Evolutionary conservation across 2,329 filamentous ascomycete genomes (phyloP).

Genomic region (Trichoderma brevicompactum): DNA sequence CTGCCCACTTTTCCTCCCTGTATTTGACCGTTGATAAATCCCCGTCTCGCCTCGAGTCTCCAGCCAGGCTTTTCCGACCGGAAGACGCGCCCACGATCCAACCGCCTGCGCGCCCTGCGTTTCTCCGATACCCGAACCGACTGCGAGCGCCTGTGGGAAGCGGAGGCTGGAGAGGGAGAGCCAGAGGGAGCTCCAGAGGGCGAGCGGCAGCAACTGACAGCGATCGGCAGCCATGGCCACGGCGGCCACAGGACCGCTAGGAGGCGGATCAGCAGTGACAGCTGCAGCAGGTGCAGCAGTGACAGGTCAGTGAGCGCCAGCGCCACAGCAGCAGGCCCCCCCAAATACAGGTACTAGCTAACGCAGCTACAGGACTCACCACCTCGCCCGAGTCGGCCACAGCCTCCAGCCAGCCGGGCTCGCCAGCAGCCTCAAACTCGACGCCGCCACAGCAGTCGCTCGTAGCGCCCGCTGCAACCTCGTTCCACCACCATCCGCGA

Average conservation of each 20-base stretch:
- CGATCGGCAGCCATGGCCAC: slow-evolving; percentile 25
- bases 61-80: slow-evolving; percentile 23
- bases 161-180: slow-evolving; percentile 17
- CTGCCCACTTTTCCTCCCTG: slow-evolving; percentile 28
- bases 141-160: background rate
- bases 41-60: slow-evolving; percentile 27
- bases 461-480: slow-evolving; percentile 3
- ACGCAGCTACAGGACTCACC: slow-evolving; percentile 3
- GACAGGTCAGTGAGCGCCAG: slow-evolving; percentile 3
- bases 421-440: slow-evolving; percentile 14
- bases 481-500: slow-evolving; percentile 26
- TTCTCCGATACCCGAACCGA: too few species aligned
- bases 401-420: slow-evolving; percentile 21
- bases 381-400: slow-evolving; percentile 14
- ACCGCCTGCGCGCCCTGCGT: background rate
- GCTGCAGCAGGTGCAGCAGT: slow-evolving; percentile 15
- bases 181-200: background rate
- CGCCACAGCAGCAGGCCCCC: background rate
- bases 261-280: background rate
- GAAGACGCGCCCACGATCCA: slow-evolving; percentile 18
- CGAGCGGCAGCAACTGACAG: background rate
- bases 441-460: slow-evolving; percentile 22
- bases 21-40: slow-evolving; percentile 29
- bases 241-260: background rate
- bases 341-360: too few species aligned